Evolutionary conservation across 768 basidiomycete genomes (phyloP).

Genomic region (Xanthoconium stramineum): DNA sequence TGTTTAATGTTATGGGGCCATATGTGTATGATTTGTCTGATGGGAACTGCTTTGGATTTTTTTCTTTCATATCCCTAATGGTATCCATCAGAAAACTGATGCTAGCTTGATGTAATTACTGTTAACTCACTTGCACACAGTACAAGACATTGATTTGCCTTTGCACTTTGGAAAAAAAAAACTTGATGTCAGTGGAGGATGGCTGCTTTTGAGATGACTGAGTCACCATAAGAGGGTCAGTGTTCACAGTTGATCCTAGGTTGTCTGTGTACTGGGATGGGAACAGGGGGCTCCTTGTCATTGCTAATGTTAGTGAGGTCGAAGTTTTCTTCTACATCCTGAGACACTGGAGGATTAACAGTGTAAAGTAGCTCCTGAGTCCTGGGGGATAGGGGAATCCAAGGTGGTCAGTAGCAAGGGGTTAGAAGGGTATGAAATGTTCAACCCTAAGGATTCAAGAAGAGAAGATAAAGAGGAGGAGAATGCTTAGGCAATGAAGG

Average conservation of each 20-base stretch:
- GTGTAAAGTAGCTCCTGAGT: no score
- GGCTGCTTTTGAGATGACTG: neutral
- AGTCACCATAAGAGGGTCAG: neutral
- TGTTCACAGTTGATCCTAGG: neutral
- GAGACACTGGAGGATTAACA: neutral
- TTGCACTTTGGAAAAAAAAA: neutral
- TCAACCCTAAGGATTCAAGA: no score
- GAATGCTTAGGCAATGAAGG: no score
- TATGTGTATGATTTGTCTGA: neutral
- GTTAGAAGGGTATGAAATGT: no score
- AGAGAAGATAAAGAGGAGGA: no score
- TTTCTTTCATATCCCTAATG: neutral
- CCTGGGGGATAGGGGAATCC: no score
- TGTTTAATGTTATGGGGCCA: neutral
- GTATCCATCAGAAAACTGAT: no score
- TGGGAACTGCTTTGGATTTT: neutral
- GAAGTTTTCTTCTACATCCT: neutral
- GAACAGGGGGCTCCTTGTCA: neutral
- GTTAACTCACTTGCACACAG: neutral
- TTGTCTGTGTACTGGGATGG: neutral
- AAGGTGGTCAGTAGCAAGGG: no score
- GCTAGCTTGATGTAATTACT: neutral
- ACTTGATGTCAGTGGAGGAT: neutral
- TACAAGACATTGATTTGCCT: neutral
- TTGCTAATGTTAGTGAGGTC: neutral